These are phyloP conservation scores for Hygrophila difformis DNA, from an alignment of 257 asterid genomes.

Conservation along the genomic window DNA sequence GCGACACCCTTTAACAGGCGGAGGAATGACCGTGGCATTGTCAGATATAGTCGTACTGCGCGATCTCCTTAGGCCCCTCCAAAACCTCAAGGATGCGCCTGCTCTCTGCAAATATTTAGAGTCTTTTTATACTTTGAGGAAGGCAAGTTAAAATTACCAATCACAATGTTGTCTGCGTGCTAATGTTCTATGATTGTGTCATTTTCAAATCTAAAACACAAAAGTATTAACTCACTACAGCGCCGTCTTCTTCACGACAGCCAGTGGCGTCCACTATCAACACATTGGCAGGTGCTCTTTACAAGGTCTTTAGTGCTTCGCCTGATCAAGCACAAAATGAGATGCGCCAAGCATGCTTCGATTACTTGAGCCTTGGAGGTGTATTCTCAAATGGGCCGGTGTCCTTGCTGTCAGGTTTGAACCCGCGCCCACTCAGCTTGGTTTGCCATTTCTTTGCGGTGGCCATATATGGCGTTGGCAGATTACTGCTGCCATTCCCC, in stretches of 20 bases:
- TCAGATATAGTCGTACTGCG: slow-evolving; percentile 39
- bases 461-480: slow-evolving; percentile 44
- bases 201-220: too few relatives aligned
- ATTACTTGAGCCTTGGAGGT: slow-evolving; percentile 50
- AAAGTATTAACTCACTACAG: too few relatives aligned
- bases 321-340: slow-evolving; percentile 38
- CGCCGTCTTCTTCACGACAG: slow-evolving; percentile 16
- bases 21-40: slow-evolving; percentile 46
- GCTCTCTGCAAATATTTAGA: slow-evolving; percentile 38
- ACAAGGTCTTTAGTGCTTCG: slow-evolving; percentile 46
- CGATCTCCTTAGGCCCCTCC: slow-evolving; percentile 39
- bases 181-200: too few relatives aligned
- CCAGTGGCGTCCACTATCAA: slow-evolving; percentile 53
- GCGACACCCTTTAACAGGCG: slow-evolving; percentile 51
- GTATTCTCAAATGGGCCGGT: slow-evolving; percentile 46
- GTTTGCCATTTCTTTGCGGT: slow-evolving; percentile 55
- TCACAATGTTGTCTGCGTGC: not conserved
- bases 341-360: slow-evolving; percentile 52
- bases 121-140: slow-evolving; percentile 38
- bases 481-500: slow-evolving; percentile 38
- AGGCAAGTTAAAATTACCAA: slow-evolving; percentile 20
- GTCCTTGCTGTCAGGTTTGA: slow-evolving; percentile 43
- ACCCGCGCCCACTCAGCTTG: slow-evolving; percentile 44
- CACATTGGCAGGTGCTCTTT: slow-evolving; percentile 44
- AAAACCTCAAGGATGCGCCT: slow-evolving; percentile 31